A percentile compares a stretch with the other conserved stretches of the same genome.
These are phyloP conservation scores for Tuber indicum DNA, from an alignment of 495 filamentous ascomycete genomes.

Conservation along the genomic window DNA sequence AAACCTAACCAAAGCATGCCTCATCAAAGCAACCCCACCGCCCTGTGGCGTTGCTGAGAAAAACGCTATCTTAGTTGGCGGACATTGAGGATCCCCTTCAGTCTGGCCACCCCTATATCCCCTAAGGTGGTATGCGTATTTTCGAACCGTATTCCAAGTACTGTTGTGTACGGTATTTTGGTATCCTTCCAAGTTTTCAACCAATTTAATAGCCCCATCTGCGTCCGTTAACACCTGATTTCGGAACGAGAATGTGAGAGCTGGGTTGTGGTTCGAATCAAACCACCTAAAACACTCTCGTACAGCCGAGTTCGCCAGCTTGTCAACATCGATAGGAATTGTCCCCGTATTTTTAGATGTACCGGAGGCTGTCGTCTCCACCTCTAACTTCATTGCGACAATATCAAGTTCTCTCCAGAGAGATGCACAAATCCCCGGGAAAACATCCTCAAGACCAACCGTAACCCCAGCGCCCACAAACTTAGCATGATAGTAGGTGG, in stretches of 20 bases:
- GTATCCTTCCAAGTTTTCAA: slow-evolving; percentile 60
- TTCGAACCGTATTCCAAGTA: slow-evolving; percentile 65
- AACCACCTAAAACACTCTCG: slow-evolving; percentile 76
- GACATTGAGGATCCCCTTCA: background rate
- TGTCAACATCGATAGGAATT: slow-evolving; percentile 56
- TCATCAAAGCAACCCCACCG: slow-evolving; percentile 85
- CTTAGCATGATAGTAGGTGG: slow-evolving; percentile 58
- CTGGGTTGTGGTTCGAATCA: slow-evolving; percentile 66
- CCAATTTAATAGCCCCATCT: slow-evolving; percentile 44
- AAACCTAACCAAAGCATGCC: slow-evolving; percentile 73
- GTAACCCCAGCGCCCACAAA: slow-evolving; percentile 61
- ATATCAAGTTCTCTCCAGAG: slow-evolving; percentile 77
- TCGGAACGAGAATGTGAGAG: slow-evolving; percentile 64
- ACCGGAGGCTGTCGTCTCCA: slow-evolving; percentile 33
- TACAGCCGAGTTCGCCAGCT: slow-evolving; percentile 80
- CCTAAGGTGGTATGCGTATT: slow-evolving; percentile 61
- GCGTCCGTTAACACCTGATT: slow-evolving; percentile 70
- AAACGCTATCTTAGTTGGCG: slow-evolving; percentile 64
- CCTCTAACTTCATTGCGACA: slow-evolving; percentile 56
- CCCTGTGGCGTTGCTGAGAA: slow-evolving; percentile 83
- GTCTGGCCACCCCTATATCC: slow-evolving; percentile 45
- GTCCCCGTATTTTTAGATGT: slow-evolving; percentile 9
- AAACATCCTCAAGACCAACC: slow-evolving; percentile 48
- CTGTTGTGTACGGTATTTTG: slow-evolving; percentile 53
- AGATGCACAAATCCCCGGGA: slow-evolving; percentile 59